These are phyloP conservation scores for Tillandsia fasciculata DNA, from an alignment of 176 grass and related monocot genomes.

Conservation along the genomic window DNA sequence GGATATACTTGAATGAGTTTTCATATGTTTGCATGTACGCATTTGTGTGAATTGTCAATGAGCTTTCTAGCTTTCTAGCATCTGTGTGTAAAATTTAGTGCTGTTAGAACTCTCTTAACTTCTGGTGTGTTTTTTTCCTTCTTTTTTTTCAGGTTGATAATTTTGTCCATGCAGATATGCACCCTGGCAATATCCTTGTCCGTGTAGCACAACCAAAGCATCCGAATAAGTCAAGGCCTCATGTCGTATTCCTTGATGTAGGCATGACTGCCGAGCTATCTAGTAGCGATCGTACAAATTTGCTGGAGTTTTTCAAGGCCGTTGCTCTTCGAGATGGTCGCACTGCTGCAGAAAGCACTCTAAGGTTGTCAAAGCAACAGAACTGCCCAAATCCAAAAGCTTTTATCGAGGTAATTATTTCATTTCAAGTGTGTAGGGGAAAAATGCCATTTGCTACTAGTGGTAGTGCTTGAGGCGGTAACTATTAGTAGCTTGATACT, in stretches of 20 bases:
- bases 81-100: no score
- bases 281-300: constrained; percentile 71
- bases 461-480: neutral
- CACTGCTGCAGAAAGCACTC: constrained; percentile 67
- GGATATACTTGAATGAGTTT: no score
- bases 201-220: constrained; percentile 51
- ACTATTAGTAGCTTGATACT: neutral
- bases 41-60: neutral
- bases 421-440: neutral
- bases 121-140: no score
- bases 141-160: constrained; percentile 82
- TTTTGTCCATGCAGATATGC: constrained; percentile 98
- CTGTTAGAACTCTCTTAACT: neutral
- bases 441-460: neutral
- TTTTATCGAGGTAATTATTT: constrained; percentile 74
- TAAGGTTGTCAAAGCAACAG: constrained; percentile 81
- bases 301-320: constrained; percentile 93
- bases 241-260: constrained; percentile 94
- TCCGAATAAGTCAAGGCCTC: constrained; percentile 72
- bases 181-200: constrained; percentile 97
- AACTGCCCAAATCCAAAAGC: constrained; percentile 90
- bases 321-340: constrained; percentile 80
- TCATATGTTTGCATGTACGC: no score
- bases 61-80: neutral
- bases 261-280: constrained; percentile 99